These are phyloP conservation scores for Erodium texanum DNA, from an alignment of 441 rosid species.

Conservation along the genomic window DNA sequence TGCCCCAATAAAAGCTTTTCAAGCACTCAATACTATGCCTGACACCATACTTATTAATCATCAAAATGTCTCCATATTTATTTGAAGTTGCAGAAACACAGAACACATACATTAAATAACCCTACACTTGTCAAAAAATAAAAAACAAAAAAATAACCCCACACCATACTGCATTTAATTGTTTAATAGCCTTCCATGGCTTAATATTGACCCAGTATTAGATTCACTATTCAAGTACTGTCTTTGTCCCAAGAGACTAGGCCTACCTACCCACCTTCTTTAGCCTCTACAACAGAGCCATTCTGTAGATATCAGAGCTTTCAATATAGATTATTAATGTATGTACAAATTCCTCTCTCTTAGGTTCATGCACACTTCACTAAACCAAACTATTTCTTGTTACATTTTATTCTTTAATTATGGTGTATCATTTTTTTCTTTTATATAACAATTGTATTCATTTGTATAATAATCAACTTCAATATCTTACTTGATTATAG, in stretches of 20 bases:
- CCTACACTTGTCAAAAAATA: not conserved
- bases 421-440: too few relatives aligned
- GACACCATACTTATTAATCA: not conserved
- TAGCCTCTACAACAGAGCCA: not conserved
- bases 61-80: not conserved
- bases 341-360: not conserved
- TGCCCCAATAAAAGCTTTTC: not conserved
- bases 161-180: not conserved
- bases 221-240: not conserved
- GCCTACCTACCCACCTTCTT: not conserved
- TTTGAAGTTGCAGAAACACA: not conserved
- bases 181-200: not conserved
- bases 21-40: not conserved
- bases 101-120: not conserved
- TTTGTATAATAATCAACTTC: too few relatives aligned
- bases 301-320: not conserved
- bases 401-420: too few relatives aligned
- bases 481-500: too few relatives aligned
- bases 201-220: not conserved
- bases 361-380: too few relatives aligned
- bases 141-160: too few relatives aligned
- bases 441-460: too few relatives aligned
- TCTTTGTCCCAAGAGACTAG: not conserved
- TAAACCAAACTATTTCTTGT: too few relatives aligned
- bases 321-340: too few relatives aligned